Base-by-base conservation (phyloP, 1,139 yeast species). In the Saccharomyces hybrid region DNA sequence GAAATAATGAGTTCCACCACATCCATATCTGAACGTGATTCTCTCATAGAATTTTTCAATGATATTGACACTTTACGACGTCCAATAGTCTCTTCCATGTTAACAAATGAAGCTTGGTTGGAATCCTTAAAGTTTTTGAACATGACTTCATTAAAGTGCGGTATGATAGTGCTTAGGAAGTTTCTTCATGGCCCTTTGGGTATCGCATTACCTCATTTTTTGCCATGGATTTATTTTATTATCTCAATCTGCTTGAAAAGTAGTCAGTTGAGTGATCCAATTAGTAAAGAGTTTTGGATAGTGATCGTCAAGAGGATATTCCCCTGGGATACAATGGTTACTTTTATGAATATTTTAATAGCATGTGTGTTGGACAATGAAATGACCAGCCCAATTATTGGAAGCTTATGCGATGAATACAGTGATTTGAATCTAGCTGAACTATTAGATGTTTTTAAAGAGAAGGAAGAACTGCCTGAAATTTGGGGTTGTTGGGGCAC, bases 401-500 rank as follows among this genome's bases (percentile, higher is more conserved):
- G 61, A 48, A 52, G 58, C 9, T 50, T 67, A 4, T 62, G 66
- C 50, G 54, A 57, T 23, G 51, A 59, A 31, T 65, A 61, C 49
- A 55, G 59, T 14, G 47, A 54, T 7, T 57, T 62, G 56, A 51
- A 55, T 29, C 54, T 67, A 14, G 62, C 57, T 6, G 72, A 72
- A 44, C 72, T 75, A 52, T 64, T 82, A 16, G 62, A 67, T 3
- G 66, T 73, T 58, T 83, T 82, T 65, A 76, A 80, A 56, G 74
- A 77, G 46, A 76, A 81, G 64, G 93, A 86, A 68, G 78, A 75
- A 49, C 72, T 86, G 52, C 82, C 87, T 44, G 95, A 86, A 70
- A 87, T 83, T 28, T 86, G 91, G 90, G 83, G 83, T 66, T 83
- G 90, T 64, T 86, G 93, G 90, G 95, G 95, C 2, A 81, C 90